A percentile compares a stretch with the other conserved stretches of the same genome.
phyloP scores from a whole-genome alignment of 1,139 yeast species.

The Scheffersomyces parashehatae region DNA sequence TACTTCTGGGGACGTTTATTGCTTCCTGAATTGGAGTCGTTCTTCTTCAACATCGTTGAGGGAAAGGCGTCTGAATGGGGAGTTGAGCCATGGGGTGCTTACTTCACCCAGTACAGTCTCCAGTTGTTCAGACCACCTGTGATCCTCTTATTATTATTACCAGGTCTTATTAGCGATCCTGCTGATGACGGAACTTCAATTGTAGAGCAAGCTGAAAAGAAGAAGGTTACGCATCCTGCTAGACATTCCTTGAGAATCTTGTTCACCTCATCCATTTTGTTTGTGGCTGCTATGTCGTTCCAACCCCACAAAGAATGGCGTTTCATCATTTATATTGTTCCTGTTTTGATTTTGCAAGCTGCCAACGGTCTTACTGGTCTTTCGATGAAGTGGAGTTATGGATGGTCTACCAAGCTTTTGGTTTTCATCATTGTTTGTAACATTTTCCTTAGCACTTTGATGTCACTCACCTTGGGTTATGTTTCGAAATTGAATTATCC shows the following conservation, averaged over 20 bases:
- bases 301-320: slow-evolving; percentile 97
- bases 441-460: slow-evolving; percentile 29
- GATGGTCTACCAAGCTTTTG: slow-evolving; percentile 29
- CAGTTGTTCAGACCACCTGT: slow-evolving; percentile 68
- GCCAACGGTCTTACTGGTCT: slow-evolving; percentile 60
- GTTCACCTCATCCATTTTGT: slow-evolving; percentile 49
- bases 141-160: slow-evolving; percentile 45
- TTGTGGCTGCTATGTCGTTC: slow-evolving; percentile 62
- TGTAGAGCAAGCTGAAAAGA: slow-evolving; percentile 24
- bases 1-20: slow-evolving; percentile 64
- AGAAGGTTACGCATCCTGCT: slow-evolving; percentile 39
- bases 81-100: slow-evolving; percentile 68
- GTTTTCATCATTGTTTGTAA: slow-evolving; percentile 30
- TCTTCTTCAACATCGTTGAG: slow-evolving; percentile 68
- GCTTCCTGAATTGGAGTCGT: slow-evolving; percentile 75
- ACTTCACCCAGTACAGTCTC: slow-evolving; percentile 49
- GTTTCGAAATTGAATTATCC: slow-evolving; percentile 82
- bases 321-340: slow-evolving; percentile 74
- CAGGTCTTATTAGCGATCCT: slow-evolving; percentile 47
- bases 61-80: slow-evolving; percentile 87
- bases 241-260: slow-evolving; percentile 37
- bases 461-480: slow-evolving; percentile 55
- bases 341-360: slow-evolving; percentile 64
- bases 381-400: slow-evolving; percentile 27
- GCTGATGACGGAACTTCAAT: slow-evolving; percentile 20